phyloP scores from a whole-genome alignment of 192 early-diverging fungal species.

The Coemansia sp. region DNA sequence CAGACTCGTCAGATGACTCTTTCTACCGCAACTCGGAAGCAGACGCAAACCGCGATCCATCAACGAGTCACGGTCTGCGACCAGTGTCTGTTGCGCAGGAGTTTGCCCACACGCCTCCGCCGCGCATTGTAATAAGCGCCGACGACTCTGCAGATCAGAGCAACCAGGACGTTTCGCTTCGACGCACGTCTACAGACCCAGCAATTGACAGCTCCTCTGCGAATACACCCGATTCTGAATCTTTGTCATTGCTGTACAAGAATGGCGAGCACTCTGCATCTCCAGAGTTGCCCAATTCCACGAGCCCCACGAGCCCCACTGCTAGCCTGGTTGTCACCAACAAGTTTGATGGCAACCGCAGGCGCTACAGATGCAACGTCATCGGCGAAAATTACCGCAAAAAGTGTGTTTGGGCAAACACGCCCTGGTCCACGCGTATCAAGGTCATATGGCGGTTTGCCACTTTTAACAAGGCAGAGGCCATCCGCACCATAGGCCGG shows the following conservation, averaged over 20 bases:
- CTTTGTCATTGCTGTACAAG: too few relatives aligned
- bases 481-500: conserved; percentile 51
- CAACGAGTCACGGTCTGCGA: conserved; percentile 27
- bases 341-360: conserved; percentile 37
- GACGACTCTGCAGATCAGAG: not conserved
- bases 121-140: conserved; percentile 2
- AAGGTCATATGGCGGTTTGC: conserved; percentile 54
- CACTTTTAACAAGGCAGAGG: conserved; percentile 52
- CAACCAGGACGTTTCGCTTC: too few relatives aligned
- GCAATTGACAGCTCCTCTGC: not conserved
- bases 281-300: not conserved
- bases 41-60: conserved; percentile 16
- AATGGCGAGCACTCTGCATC: not conserved
- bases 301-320: not conserved
- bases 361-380: conserved; percentile 52
- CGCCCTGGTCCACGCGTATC: conserved; percentile 49
- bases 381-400: conserved; percentile 55
- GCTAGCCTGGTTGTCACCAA: conserved; percentile 16
- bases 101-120: not conserved
- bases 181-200: not conserved
- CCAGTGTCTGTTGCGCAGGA: conserved; percentile 7
- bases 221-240: not conserved
- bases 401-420: conserved; percentile 51
- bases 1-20: conserved; percentile 18
- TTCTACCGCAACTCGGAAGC: conserved; percentile 27